Evolutionary conservation across 2,329 filamentous ascomycete genomes (phyloP), one percentile per base, ranked within the genome.

Genomic region (Geosmithia morbida): DNA sequence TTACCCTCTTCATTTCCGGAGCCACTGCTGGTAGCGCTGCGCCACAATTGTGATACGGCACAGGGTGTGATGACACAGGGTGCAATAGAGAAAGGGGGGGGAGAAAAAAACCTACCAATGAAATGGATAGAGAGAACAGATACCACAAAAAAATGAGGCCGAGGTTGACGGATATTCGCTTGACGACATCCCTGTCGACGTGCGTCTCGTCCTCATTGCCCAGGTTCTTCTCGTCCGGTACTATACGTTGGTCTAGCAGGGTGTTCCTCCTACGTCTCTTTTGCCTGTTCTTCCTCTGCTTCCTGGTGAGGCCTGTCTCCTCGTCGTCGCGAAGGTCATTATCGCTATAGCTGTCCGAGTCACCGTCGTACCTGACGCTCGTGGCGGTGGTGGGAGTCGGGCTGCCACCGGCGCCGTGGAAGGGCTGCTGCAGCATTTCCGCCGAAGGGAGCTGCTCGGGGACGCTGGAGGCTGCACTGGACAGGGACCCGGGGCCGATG

Each of bases 41-140:
- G 22, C 22, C 22, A 26, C 22, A n/a, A n/a, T n/a, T n/a, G n/a
- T 30, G 7, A 30, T 30, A 30, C 29, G 11, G 29, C 29, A 30
- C 7, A 30, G 29, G 7, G 11, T 6, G 29, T 30, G 11, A 30
- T 7, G 29, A n/a, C n/a, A n/a, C n/a, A 26, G 4, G 8, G 8
- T 8, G 22, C 22, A 8, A 26, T 2, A 22, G 45, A 46, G 13
- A 3, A 8, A 7, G n/a, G 2, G 8, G 11, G 14, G 22, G 43
- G n/a, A 11, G 2, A 26, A 16, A 18, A 18, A 11, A 19, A 70
- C 83, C 69, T 74, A 90, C 85, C 56, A 96, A 75, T 51, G 88
- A 94, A 61, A 95, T 95, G 45, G 86, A 87, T 53, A 97, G 76
- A 17, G 89, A 96, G 65, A 97, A 97, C 40, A 88, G 68, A 53